phyloP scores from a whole-genome alignment of 2,329 filamentous ascomycete species.

The Pseudogymnoascus sp. region DNA sequence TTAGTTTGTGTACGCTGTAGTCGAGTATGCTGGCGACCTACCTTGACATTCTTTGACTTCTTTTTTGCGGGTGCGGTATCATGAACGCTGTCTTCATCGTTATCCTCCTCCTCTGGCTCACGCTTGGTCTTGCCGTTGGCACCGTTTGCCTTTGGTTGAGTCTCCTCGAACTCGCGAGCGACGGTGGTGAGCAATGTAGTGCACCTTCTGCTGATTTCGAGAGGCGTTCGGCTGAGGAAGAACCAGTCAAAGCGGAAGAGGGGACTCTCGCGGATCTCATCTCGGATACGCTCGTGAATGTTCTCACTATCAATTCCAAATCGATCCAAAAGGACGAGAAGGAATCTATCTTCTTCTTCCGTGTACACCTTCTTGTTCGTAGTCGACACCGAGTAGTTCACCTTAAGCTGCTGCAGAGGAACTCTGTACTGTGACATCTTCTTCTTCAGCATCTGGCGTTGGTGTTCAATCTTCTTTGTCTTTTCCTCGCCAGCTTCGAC shows the following conservation, averaged over 20 bases:
- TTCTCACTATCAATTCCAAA: slow-evolving; percentile 86
- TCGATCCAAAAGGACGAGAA: slow-evolving; percentile 87
- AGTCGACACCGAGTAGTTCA: slow-evolving; percentile 97
- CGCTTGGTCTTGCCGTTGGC: slow-evolving; percentile 65
- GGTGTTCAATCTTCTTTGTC: slow-evolving; percentile 79
- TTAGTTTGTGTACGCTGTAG: not conserved
- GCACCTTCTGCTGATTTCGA: slow-evolving; percentile 86
- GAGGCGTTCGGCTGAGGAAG: slow-evolving; percentile 88
- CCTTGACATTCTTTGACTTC: slow-evolving; percentile 88
- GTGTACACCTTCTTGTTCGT: slow-evolving; percentile 99
- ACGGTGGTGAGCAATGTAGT: slow-evolving; percentile 92
- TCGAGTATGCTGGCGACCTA: slow-evolving; percentile 35
- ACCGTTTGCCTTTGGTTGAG: slow-evolving; percentile 42
- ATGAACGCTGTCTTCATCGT: slow-evolving; percentile 74
- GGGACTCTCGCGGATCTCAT: slow-evolving; percentile 90
- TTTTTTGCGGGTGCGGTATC: slow-evolving; percentile 85
- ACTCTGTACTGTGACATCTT: slow-evolving; percentile 98
- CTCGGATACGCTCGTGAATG: slow-evolving; percentile 89
- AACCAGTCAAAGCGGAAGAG: slow-evolving; percentile 99
- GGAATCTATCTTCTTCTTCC: slow-evolving; percentile 93
- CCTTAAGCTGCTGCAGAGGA: slow-evolving; percentile 92
- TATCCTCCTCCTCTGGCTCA: slow-evolving; percentile 71
- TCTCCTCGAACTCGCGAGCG: slow-evolving; percentile 83
- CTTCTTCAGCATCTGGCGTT: slow-evolving; percentile 86
- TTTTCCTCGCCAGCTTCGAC: slow-evolving; percentile 93